Conservation (phyloP, 768 basidiomycete species). For the Coprinellus aureogranulatus region DNA sequence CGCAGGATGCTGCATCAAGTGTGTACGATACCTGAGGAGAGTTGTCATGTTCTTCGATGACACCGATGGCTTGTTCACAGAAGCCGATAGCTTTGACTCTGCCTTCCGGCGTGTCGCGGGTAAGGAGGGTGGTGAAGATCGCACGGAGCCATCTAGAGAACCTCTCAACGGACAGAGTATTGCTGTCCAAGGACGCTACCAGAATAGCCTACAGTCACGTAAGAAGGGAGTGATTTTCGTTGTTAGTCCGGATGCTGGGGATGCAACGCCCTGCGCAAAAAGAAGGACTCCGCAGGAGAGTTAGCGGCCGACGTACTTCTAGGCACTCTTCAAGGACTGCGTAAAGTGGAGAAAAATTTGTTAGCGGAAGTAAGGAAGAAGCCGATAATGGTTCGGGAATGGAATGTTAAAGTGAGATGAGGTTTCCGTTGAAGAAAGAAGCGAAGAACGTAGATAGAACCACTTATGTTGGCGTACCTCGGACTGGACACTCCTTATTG, state of each 20-base stretch:
- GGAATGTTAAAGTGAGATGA: background rate
- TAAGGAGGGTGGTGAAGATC: slow-evolving; percentile 76
- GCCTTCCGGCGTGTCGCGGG: slow-evolving; percentile 63
- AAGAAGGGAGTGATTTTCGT: slow-evolving; percentile 8
- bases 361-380: slow-evolving; percentile 4
- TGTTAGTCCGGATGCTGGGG: slow-evolving; percentile 1
- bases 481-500: slow-evolving; percentile 68
- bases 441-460: background rate
- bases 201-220: slow-evolving; percentile 61
- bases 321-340: slow-evolving; percentile 73
- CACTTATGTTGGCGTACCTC: slow-evolving; percentile 46
- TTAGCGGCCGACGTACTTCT: slow-evolving; percentile 47
- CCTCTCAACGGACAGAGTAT: slow-evolving; percentile 69
- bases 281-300: slow-evolving; percentile 9
- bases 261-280: background rate
- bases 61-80: slow-evolving; percentile 72
- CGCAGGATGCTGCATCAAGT: slow-evolving; percentile 5
- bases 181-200: slow-evolving; percentile 64
- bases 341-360: slow-evolving; percentile 11
- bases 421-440: background rate
- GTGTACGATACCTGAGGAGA: background rate
- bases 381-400: slow-evolving; percentile 2
- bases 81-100: slow-evolving; percentile 76
- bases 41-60: slow-evolving; percentile 61
- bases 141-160: slow-evolving; percentile 88